Evolutionary conservation across 2,329 filamentous ascomycete species (phyloP), one percentile per base, ranked within the genome.

Genomic region (Blastomyces silverae): DNA sequence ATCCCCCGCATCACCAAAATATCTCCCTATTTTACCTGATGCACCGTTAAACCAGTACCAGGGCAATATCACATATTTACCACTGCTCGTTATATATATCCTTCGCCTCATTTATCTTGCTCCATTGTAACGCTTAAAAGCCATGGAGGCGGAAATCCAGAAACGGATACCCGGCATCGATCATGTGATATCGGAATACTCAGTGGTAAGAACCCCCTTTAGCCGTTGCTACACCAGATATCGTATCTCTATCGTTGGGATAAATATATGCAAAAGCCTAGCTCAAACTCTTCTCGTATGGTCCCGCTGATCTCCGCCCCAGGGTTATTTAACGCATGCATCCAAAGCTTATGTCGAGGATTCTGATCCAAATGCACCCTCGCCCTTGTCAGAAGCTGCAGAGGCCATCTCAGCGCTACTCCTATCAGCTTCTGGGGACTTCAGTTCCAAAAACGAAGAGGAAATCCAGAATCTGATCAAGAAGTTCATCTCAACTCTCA

Each of bases 241-340:
- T 37, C 20, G 46, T 42, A 62, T 53, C 37, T 59, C 10, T 28
- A 13, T 59, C 15, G n/a, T 44, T 44, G n/a, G 39, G 39, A 25
- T 11, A 37, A 15, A 20, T 53, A 65, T 67, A 64, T 64, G 34
- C 31, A 52, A 22, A 56, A 56, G 25, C 15, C 53, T 39, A 17
- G 56, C 11, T 22, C n/a, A 42, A 46, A 2, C 1, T 42, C 15
- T 13, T 20, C 11, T 59, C 15, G 1, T 31, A n/a, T 28, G 58
- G 25, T 15, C 39, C n/a, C 13, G 37, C 57, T 60, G 25, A 60
- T n/a, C 13, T 46, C 25, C 20, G 25, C 39, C 52, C 15, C 62
- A 81, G 79, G 94, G 94, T 65, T 99, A 97, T 76, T 83, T 99
- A 71, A 92, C 87, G 73, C 93, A 99, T 82, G 94, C 94, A 60